These are phyloP conservation scores for Datisca glomerata DNA, from an alignment of 306 rosid genomes.

Conservation along the genomic window DNA sequence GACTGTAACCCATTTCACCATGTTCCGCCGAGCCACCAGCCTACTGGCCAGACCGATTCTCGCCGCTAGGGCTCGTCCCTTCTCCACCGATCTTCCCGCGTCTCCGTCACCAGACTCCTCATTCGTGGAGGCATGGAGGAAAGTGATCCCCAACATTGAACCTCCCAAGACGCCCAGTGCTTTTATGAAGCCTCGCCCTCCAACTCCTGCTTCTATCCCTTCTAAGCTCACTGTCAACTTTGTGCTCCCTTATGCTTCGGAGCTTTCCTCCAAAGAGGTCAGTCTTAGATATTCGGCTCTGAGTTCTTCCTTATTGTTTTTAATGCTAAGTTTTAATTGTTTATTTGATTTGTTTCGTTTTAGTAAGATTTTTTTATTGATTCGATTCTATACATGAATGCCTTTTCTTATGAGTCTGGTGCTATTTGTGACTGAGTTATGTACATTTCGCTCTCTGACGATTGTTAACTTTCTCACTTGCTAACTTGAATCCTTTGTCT, in stretches of 20 bases:
- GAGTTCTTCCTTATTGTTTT: background rate
- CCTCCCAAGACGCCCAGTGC: conserved; percentile 71
- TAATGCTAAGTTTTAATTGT: background rate
- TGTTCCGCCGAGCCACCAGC: conserved; percentile 69
- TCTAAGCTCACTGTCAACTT: conserved; percentile 86
- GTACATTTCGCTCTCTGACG: too few relatives aligned
- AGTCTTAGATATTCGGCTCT: conserved; percentile 2
- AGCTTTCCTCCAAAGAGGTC: conserved; percentile 77
- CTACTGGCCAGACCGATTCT: conserved; percentile 26
- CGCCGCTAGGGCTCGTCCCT: conserved; percentile 30
- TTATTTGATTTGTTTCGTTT: background rate
- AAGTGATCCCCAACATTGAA: conserved; percentile 45
- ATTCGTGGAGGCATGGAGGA: conserved; percentile 66
- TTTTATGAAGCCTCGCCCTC: conserved; percentile 68
- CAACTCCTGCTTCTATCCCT: conserved; percentile 56
- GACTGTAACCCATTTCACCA: conserved; percentile 30
- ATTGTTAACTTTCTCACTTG: too few relatives aligned
- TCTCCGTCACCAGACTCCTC: conserved; percentile 15
- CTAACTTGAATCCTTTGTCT: too few relatives aligned
- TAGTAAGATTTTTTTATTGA: background rate
- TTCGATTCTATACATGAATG: too few relatives aligned
- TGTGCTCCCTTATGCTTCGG: conserved; percentile 82
- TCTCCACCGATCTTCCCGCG: conserved; percentile 52
- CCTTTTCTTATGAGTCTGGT: too few relatives aligned
- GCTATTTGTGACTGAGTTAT: too few relatives aligned